Percentiles rank a stretch among this genome's conserved stretches.
These are phyloP conservation scores for Neurospora sp. DNA, from an alignment of 495 filamentous ascomycete genomes.

Conservation along the genomic window DNA sequence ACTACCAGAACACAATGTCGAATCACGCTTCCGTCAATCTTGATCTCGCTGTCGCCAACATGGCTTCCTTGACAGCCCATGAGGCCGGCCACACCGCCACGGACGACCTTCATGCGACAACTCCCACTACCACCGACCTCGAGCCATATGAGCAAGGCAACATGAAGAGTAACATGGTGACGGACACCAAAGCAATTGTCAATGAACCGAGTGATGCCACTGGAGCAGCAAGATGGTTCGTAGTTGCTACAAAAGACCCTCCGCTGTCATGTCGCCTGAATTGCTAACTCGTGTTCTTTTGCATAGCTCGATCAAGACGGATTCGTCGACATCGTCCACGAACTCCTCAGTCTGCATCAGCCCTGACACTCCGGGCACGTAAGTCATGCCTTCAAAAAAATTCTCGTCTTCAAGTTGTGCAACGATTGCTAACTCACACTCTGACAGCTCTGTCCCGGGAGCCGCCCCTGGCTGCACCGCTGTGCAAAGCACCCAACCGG, in stretches of 20 bases:
- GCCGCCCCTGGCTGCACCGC: not conserved
- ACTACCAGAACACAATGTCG: not conserved
- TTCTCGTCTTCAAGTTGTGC: no score
- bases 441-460: not conserved
- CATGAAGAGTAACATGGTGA: no score
- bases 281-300: not conserved
- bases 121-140: no score
- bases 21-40: not conserved
- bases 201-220: not conserved
- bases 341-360: no score
- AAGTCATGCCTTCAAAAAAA: not conserved
- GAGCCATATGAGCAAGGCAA: no score
- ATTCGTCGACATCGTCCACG: not conserved
- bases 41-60: not conserved
- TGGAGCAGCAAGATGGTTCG: not conserved
- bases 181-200: not conserved
- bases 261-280: not conserved
- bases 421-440: not conserved
- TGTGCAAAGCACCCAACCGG: rapidly evolving
- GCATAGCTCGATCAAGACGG: not conserved
- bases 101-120: no score
- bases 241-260: not conserved
- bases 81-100: no score
- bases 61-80: not conserved
- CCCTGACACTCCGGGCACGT: rapidly evolving